phyloP scores from a whole-genome alignment of 2,329 filamentous ascomycete genomes.

The Biscogniauxia mediterranea region DNA sequence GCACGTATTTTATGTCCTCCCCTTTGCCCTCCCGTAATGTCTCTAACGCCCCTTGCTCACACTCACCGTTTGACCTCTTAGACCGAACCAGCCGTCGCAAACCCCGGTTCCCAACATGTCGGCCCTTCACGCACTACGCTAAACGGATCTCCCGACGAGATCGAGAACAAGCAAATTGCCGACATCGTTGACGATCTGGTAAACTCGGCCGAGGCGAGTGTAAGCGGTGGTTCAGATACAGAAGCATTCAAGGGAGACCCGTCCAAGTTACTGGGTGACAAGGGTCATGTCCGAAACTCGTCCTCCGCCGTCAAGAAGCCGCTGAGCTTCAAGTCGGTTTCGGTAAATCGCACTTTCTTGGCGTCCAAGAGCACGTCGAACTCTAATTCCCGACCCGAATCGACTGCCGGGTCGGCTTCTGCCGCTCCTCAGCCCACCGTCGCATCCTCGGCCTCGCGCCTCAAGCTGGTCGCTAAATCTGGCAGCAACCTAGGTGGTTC shows the following conservation, averaged over 20 bases:
- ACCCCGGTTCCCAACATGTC: constrained; percentile 48
- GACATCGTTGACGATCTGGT: constrained; percentile 57
- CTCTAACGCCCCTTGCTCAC: constrained; percentile 10
- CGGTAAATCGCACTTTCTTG: constrained; percentile 81
- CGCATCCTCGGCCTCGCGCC: constrained; percentile 55
- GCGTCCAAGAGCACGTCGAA: constrained; percentile 61
- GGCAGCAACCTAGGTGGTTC: constrained; percentile 59
- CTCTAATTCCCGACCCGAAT: constrained; percentile 49
- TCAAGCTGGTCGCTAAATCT: constrained; percentile 74
- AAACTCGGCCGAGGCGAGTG: constrained; percentile 64
- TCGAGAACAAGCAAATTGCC: constrained; percentile 57
- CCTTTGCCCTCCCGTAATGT: background rate
- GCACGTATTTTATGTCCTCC: background rate
- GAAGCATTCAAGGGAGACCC: constrained; percentile 64
- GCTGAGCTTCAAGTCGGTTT: constrained; percentile 78
- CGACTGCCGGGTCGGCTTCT: constrained; percentile 42
- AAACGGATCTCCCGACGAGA: constrained; percentile 54
- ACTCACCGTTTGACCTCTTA: constrained; percentile 6
- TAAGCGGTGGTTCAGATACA: constrained; percentile 74
- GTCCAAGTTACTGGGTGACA: constrained; percentile 55
- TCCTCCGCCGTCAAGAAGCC: constrained; percentile 69
- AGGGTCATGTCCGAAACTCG: constrained; percentile 57
- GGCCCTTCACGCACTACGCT: constrained; percentile 40
- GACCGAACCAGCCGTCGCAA: constrained; percentile 34
- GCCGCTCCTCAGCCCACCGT: constrained; percentile 46